phyloP scores from a whole-genome alignment of 371 early-diverging fungal genomes.

The Circinella minor region DNA sequence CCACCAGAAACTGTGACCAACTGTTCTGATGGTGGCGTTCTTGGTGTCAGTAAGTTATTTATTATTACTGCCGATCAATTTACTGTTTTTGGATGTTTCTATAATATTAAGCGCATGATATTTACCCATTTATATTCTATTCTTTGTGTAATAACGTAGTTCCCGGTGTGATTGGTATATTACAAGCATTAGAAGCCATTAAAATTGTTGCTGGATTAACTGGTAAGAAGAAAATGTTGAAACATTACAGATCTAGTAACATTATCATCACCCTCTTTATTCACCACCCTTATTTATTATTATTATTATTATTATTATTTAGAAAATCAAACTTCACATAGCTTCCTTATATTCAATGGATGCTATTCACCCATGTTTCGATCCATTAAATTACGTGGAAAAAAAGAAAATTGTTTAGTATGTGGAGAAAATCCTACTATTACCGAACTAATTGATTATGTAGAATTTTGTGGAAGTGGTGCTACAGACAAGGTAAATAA shows the following conservation, averaged over 20 bases:
- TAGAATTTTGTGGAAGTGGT: slow-evolving; percentile 84
- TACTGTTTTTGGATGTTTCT: not conserved
- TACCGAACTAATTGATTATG: slow-evolving; percentile 83
- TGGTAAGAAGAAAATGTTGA: slow-evolving; percentile 20
- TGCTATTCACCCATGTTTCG: slow-evolving; percentile 76
- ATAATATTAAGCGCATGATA: not conserved
- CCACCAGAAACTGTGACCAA: slow-evolving; percentile 86
- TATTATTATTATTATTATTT: not conserved
- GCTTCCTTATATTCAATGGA: slow-evolving; percentile 83
- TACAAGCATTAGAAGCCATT: slow-evolving; percentile 96
- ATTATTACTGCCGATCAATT: not conserved
- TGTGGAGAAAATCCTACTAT: slow-evolving; percentile 89
- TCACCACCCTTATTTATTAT: not conserved
- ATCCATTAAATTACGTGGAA: slow-evolving; percentile 75
- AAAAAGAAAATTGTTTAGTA: slow-evolving; percentile 75
- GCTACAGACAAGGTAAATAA: slow-evolving; percentile 74
- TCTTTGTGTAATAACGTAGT: slow-evolving; percentile 47
- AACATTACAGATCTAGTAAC: not conserved
- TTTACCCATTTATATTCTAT: no score
- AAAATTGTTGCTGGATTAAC: slow-evolving; percentile 70
- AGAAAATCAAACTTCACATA: slow-evolving; percentile 54
- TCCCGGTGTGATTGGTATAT: slow-evolving; percentile 93
- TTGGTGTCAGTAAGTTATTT: slow-evolving; percentile 80
- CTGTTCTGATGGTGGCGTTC: slow-evolving; percentile 98
- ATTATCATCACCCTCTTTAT: no score